Base-by-base conservation (phyloP, 2,329 filamentous ascomycete genomes). In the Diaporthe capsici region DNA sequence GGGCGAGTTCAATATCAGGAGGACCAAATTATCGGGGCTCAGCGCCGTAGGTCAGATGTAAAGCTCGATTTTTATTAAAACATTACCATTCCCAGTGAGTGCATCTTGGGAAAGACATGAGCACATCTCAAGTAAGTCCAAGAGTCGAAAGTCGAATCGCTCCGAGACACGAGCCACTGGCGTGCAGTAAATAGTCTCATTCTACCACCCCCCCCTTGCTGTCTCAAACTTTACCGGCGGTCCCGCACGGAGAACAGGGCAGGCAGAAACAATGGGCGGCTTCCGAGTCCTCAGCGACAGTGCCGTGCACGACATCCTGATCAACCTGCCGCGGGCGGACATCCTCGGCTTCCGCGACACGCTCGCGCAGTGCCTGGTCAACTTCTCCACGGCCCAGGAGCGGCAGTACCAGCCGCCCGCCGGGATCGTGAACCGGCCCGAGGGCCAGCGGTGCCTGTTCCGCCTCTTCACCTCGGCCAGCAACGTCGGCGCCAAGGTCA, bases 281-380 rank as follows among this genome's bases (percentile, higher is more conserved):
- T 65, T 65, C 61, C 42, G 61, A 4, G 61, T 65, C 61, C 61
- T 65, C 25, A 49, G 61, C 61, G 61, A 65, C 61, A 65, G 17
- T 31, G 61, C 61, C 7, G 61, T 65, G 25, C 61, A 65, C 42
- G 42, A 65, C 9, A 13, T 65, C 28, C 61, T 65, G 42, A 65
- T 65, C 42, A 44, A n/a, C 17, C 61, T 65, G 4, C 61, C 61
- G 25, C 44, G 28, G 17, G 17, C 25, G 22, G 61, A 65, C 42
- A 65, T 65, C 28, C 42, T 65, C 28, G 42, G 17, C 17, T 49
- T 65, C 61, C 61, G 61, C 25, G 61, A 65, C 44, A 28, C 28
- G 5, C 61, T 65, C 8, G 61, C 61, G 17, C 61, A 65, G 25
- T 65, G 61, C 61, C 61, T 65, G 25, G 61, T 65, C 25, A 17